These are phyloP conservation scores for Ustilago lituana DNA, from an alignment of 1,284 basidiomycete genomes.

Conservation along the genomic window DNA sequence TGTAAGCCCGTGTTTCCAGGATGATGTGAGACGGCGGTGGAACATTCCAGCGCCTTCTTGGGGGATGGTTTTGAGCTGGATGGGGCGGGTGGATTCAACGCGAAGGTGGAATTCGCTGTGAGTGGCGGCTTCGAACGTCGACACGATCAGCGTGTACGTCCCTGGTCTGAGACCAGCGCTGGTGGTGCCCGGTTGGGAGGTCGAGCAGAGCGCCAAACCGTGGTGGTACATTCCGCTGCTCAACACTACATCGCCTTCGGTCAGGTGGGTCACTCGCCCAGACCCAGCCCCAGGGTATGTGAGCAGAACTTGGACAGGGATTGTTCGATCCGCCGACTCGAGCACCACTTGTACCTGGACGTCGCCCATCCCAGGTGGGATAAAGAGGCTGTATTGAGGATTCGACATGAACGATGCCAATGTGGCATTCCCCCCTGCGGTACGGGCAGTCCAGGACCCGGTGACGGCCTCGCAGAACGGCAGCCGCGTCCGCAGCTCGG, in stretches of 20 bases:
- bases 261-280: conserved; percentile 71
- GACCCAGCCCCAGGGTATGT: conserved; percentile 59
- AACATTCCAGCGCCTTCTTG: conserved; percentile 94
- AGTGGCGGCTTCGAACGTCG: conserved; percentile 80
- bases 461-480: conserved; percentile 37
- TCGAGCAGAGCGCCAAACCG: conserved; percentile 75
- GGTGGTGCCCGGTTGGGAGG: conserved; percentile 22
- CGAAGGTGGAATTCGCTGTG: conserved; percentile 75
- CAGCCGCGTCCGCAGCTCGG: conserved; percentile 33
- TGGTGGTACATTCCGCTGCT: conserved; percentile 85
- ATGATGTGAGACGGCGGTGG: conserved; percentile 73
- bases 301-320: conserved; percentile 79
- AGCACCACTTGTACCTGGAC: conserved; percentile 70
- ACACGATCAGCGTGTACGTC: conserved; percentile 82
- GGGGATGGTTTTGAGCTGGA: conserved; percentile 68
- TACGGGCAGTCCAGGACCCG: conserved; percentile 74
- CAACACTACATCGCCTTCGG: conserved; percentile 76
- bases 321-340: conserved; percentile 73
- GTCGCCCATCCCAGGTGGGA: conserved; percentile 1
- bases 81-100: conserved; percentile 72
- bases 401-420: conserved; percentile 86
- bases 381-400: conserved; percentile 80
- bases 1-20: conserved; percentile 71
- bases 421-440: conserved; percentile 83
- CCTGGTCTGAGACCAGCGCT: conserved; percentile 68